These are phyloP conservation scores for Cladosporium velox DNA, from an alignment of 2,329 filamentous ascomycete genomes.

Conservation along the genomic window DNA sequence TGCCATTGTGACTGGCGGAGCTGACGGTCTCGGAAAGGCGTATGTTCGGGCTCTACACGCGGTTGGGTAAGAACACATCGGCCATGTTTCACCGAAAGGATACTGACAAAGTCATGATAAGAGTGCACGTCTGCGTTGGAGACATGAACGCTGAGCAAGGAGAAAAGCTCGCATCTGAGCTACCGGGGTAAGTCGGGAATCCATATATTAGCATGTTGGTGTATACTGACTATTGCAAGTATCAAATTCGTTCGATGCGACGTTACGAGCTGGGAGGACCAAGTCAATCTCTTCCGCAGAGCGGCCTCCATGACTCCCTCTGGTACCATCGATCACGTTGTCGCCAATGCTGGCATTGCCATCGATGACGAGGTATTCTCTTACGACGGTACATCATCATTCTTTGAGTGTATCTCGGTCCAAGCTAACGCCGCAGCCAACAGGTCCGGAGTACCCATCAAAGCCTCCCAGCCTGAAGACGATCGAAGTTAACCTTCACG, in stretches of 20 bases:
- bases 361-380: constrained; percentile 22
- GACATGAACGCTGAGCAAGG: constrained; percentile 32
- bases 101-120: constrained; percentile 20
- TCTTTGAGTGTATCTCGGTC: neutral
- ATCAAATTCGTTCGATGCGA: constrained; percentile 29
- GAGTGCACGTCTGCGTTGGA: constrained; percentile 30
- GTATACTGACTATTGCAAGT: constrained; percentile 25
- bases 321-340: constrained; percentile 24
- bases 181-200: constrained; percentile 25
- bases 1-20: constrained; percentile 50
- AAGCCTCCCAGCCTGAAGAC: constrained; percentile 33
- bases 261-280: constrained; percentile 27
- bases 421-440: neutral
- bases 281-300: constrained; percentile 25
- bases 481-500: constrained; percentile 25
- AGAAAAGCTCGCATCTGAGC: constrained; percentile 28
- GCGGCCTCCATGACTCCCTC: constrained; percentile 22
- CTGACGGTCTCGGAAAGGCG: constrained; percentile 37
- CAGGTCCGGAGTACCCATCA: constrained; percentile 20
- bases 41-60: constrained; percentile 33
- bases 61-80: constrained; percentile 28
- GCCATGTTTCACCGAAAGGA: neutral
- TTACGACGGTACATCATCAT: constrained; percentile 13
- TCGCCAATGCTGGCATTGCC: constrained; percentile 26
- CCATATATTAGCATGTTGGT: neutral